Evolutionary conservation across 768 basidiomycete species (phyloP), one percentile per base, ranked within the genome.

Genomic region (Mycena albidolilacea): DNA sequence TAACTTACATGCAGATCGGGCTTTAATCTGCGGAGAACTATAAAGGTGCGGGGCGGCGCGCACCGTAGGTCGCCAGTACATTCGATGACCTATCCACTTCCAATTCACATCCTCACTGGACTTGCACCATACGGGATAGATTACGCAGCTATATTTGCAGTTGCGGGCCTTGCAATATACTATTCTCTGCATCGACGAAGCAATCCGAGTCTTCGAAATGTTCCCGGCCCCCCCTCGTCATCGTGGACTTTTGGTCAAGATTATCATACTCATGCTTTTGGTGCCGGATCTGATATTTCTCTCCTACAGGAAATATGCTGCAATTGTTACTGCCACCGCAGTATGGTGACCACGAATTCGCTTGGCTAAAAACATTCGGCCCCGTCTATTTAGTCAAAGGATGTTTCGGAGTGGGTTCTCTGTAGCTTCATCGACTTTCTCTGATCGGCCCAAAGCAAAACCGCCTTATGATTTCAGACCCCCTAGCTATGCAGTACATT

Each of bases 191-290:
- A 46, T 48, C 43, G 66, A 9, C 67, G 58, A 68, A 68, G 37
- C 7, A 68, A 61, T 44, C 39, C 64, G 19, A 67, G 65, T 59
- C 55, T 68, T 39, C 58, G 17, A 50, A 23, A 61, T 61, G 7
- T 67, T 46, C 65, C 65, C 23, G 65, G 65, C 35, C 65, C 65
- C 3, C 52, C 65, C 54, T 67, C 65, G 35, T n/a, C 44, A 17
- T 68, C 67, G 38, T 68, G 67, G 67, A 60, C 46, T 38, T 68
- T 68, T 52, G 67, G 67, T 68, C 44, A 19, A 38, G 66, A 67
- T 59, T 43, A 9, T 66, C 21, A 12, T 48, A 38, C 44, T 60
- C 43, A 38, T 19, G 37, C 38, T 57, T 44, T 44, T 43, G 54
- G 52, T 54, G 52, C 7, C 11, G 23, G 46, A 9, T 43, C 30